These are phyloP conservation scores for Leishmania aethiopica DNA, from an alignment of 208 protist genomes.

Conservation along the genomic window DNA sequence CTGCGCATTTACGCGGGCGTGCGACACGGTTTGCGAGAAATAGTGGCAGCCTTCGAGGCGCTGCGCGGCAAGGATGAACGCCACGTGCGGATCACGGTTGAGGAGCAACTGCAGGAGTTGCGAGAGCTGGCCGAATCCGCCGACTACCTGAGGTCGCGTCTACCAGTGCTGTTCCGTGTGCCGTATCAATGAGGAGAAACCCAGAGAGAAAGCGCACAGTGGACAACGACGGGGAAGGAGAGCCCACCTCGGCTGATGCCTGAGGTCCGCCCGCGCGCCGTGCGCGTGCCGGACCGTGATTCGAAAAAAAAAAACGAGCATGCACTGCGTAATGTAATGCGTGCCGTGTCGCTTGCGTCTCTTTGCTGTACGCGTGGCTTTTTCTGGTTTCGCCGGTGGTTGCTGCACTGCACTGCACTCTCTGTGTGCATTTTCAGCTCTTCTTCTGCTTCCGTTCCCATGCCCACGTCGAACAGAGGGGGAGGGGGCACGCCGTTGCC, in stretches of 20 bases:
- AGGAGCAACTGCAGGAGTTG: conserved; percentile 33
- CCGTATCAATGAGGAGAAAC: conserved; percentile 25
- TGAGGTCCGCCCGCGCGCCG: background rate
- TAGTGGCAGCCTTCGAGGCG: conserved; percentile 9
- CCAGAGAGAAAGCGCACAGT: background rate
- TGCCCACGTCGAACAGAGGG: too few relatives aligned
- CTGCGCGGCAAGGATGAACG: conserved; percentile 10
- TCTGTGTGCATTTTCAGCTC: background rate
- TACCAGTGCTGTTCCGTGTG: conserved; percentile 46
- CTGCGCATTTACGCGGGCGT: conserved; percentile 46
- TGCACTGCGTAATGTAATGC: background rate
- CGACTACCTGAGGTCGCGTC: conserved; percentile 36
- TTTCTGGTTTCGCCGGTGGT: background rate
- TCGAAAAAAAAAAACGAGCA: background rate
- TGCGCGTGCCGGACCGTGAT: background rate
- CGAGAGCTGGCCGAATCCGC: conserved; percentile 29
- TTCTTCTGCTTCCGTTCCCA: background rate
- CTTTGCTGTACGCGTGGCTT: background rate
- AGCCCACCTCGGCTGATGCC: background rate
- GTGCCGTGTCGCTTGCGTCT: background rate
- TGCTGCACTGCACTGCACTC: background rate
- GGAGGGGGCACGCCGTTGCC: too few relatives aligned
- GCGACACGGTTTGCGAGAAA: conserved; percentile 10
- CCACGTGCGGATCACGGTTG: conserved; percentile 16
- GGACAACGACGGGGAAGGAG: background rate